Conservation (phyloP, 2,329 filamentous ascomycete genomes). For the Calonectria hongkongensis region DNA sequence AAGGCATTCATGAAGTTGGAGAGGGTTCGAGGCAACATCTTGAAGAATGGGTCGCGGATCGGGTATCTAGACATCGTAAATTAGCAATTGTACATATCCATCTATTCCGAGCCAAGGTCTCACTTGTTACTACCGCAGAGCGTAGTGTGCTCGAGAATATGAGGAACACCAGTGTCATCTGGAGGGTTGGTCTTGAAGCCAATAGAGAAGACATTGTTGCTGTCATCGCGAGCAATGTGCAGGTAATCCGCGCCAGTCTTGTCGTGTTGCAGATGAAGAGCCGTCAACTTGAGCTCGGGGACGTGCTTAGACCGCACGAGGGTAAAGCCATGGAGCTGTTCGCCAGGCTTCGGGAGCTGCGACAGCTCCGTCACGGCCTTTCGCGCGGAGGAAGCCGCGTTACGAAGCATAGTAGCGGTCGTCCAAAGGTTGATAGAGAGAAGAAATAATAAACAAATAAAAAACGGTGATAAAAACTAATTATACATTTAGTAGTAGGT, state of each 20-base stretch:
- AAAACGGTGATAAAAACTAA: constrained; percentile 36
- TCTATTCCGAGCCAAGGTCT: constrained; percentile 46
- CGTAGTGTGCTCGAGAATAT: constrained; percentile 98
- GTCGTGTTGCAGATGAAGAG: constrained; percentile 92
- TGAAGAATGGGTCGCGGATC: constrained; percentile 99
- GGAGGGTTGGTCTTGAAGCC: constrained; percentile 99
- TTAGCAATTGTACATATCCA: constrained; percentile 52
- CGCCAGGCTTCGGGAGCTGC: constrained; percentile 85
- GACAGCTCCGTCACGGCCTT: constrained; percentile 85
- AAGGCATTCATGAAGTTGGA: constrained; percentile 99
- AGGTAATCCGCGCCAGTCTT: constrained; percentile 97
- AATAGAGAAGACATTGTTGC: constrained; percentile 99
- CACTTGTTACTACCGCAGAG: constrained; percentile 96
- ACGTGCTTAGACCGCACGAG: constrained; percentile 92
- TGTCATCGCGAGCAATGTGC: constrained; percentile 94
- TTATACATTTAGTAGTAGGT: constrained; percentile 44
- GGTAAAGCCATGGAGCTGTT: constrained; percentile 95
- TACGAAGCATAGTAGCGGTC: constrained; percentile 69
- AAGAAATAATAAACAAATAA: constrained; percentile 18
- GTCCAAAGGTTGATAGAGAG: neutral
- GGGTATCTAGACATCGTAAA: constrained; percentile 80
- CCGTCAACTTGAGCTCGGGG: constrained; percentile 93
- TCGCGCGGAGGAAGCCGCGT: constrained; percentile 70
- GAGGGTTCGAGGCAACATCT: constrained; percentile 98
- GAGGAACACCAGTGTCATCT: constrained; percentile 95